Conservation (phyloP, 345 rosid genomes). For the Odontarrhena argentea region DNA sequence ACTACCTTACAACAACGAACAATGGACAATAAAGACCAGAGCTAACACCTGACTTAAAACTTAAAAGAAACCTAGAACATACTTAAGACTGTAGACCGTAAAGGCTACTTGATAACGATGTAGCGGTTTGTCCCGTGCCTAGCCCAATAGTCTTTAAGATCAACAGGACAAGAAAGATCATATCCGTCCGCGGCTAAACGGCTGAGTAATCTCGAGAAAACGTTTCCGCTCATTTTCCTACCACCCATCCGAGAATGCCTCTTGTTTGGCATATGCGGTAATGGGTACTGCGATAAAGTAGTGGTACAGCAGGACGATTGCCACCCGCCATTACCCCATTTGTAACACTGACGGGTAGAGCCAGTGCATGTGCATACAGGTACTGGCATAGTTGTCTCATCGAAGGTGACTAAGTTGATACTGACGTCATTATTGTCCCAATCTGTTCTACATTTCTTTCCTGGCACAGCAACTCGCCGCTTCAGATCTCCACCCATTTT, state of each 20-base stretch:
- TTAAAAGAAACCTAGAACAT: neutral
- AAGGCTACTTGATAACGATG: conserved; percentile 82
- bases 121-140: conserved; percentile 95
- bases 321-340: conserved; percentile 99
- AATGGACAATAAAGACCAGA: conserved; percentile 24
- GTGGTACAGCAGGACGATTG: conserved; percentile 98
- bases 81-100: neutral
- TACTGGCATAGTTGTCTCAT: conserved; percentile 71
- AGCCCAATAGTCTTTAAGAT: conserved; percentile 93
- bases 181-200: conserved; percentile 76
- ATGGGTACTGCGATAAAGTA: conserved; percentile 72
- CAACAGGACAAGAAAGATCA: conserved; percentile 66
- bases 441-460: conserved; percentile 62
- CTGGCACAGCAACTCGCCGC: conserved; percentile 52
- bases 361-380: conserved; percentile 94
- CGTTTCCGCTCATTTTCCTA: conserved; percentile 92
- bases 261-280: conserved; percentile 90
- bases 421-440: conserved; percentile 69
- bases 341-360: conserved; percentile 74
- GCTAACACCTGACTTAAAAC: conserved; percentile 9
- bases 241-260: conserved; percentile 90
- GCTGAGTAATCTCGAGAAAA: conserved; percentile 71
- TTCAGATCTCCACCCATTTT: conserved; percentile 65
- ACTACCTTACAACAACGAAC: conserved; percentile 24
- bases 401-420: conserved; percentile 65